Evolutionary conservation across 176 grass and related monocot species (phyloP), one percentile per base, ranked within the genome.

Genomic region (Oryza officinalis): DNA sequence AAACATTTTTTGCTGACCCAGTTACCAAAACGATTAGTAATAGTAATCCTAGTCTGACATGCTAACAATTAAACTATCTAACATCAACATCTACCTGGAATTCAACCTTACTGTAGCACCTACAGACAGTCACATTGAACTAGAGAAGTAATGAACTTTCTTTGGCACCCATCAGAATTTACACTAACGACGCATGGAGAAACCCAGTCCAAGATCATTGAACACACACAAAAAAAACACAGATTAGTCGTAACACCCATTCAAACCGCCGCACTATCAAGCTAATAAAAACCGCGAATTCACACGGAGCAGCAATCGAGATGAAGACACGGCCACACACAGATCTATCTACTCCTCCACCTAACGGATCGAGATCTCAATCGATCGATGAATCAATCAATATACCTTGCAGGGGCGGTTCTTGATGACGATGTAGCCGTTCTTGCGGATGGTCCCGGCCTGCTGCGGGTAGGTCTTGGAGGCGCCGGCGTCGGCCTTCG

Each of bases 381-480:
- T 38, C 37, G 33, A 35, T 33, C 4, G 32, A 33, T 33, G 4
- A 37, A 37, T 37, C 35, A 37, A 37, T 7, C 35, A 37, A 37
- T 37, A 5, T 45, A 84, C 81, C 81, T 84, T 84, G 81, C 81
- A 84, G 44, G 81, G 81, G 43, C 81, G 69, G 22, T 20, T 50
- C 81, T 83, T 83, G 81, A 83, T 83, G 71, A 83, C 81, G 43
- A 75, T 0, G 71, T 84, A 67, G 13, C 81, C 81, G 30, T 49
- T 49, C 72, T 76, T 76, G 81, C 81, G 81, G 81, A 84, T 50
- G 61, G 71, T 27, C 22, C 81, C 81, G 9, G 81, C 81, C 75
- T 86, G 84, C 76, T 86, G 84, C 67, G 76, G 84, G 76, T 80
- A 86, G 54, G 84, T 86, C 84, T 65, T 79, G 84, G 84, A 79